Evolutionary conservation across 2,329 filamentous ascomycete genomes (phyloP), one percentile per base, ranked within the genome.

Genomic region (Monosporascus sp.): DNA sequence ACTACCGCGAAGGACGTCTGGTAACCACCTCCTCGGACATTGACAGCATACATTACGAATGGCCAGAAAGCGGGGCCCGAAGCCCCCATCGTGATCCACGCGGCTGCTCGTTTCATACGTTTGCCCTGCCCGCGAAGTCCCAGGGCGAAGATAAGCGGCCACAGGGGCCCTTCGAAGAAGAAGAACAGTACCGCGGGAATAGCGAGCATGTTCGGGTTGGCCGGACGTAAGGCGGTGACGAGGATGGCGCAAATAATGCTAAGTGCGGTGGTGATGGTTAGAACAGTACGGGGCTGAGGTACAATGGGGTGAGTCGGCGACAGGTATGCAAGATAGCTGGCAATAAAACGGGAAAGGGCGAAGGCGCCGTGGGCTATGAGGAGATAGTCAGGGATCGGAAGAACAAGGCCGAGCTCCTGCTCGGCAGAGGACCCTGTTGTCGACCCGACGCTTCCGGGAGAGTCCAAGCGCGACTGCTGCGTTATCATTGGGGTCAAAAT

Each of bases 131-230:
- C 90, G 3, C 89, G 82, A 54, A 96, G 84, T 3, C 87, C 88
- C 14, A 94, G 79, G 3, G 88, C 84, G 60, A 91, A 90, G 55
- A 94, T 85, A 2, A 92, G 84, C 0, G 91, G 90, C 76, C 89
- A 96, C 60, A 90, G 82, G 49, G 90, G 89, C 0, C 86, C 88
- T 68, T 93, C 89, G 63, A 89, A 90, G 69, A 95, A 90, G 59
- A 90, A 85, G 58, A 88, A 87, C 27, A 92, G 62, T 39, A 85
- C 75, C 2, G 88, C 72, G 58, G 89, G 85, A n/a, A 82, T 75
- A 24, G 75, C 71, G 24, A 84, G 66, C 0, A 79, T 58, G 57
- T 82, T 76, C 0, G 78, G 71, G 52, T 80, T 72, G 1, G 58
- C 51, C 3, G 72, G 72, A 3, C 66, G 68, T 9, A 83, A 56